A percentile compares a stretch with the other conserved stretches of the same genome.
Conservation (phyloP, 2,329 filamentous ascomycete species). For the Fusarium multiceps region DNA sequence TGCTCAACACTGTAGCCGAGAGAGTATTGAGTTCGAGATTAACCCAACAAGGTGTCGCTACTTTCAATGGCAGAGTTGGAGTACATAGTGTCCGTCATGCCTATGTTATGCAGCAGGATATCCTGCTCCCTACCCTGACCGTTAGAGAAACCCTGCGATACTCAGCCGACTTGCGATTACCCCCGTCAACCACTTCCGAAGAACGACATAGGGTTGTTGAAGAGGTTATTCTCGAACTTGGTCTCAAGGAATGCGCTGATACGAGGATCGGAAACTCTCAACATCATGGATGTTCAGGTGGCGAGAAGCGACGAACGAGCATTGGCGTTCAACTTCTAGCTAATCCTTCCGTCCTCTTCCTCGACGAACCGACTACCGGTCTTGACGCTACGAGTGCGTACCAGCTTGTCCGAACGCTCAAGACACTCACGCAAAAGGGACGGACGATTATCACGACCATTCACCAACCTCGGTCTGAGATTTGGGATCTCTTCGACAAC, state of each 20-base stretch:
- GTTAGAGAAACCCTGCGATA: conserved; percentile 81
- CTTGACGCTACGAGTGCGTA: conserved; percentile 82
- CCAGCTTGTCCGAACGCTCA: conserved; percentile 77
- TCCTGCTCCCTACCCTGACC: conserved; percentile 77
- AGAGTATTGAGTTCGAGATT: conserved; percentile 69
- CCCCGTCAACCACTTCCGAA: conserved; percentile 67
- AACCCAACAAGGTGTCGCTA: conserved; percentile 63
- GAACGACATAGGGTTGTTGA: conserved; percentile 75
- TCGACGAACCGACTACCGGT: conserved; percentile 83
- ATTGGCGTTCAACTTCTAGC: conserved; percentile 83
- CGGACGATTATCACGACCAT: conserved; percentile 79
- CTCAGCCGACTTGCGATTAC: conserved; percentile 76
- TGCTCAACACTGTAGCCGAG: conserved; percentile 77
- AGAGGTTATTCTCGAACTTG: conserved; percentile 79
- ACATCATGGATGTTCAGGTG: conserved; percentile 81
- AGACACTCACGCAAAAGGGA: conserved; percentile 73
- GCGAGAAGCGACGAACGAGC: conserved; percentile 80
- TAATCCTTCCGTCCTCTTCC: conserved; percentile 80
- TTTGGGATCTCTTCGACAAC: conserved; percentile 81
- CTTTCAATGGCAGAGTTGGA: conserved; percentile 70
- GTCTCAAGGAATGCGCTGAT: conserved; percentile 80
- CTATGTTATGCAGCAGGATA: conserved; percentile 82
- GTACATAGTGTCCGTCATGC: conserved; percentile 68
- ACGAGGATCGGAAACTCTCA: conserved; percentile 77
- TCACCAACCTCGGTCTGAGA: conserved; percentile 82